A percentile compares a stretch with the other conserved stretches of the same genome.
phyloP scores from a whole-genome alignment of 2,329 filamentous ascomycete genomes.

The Aspergillus arachidicola region DNA sequence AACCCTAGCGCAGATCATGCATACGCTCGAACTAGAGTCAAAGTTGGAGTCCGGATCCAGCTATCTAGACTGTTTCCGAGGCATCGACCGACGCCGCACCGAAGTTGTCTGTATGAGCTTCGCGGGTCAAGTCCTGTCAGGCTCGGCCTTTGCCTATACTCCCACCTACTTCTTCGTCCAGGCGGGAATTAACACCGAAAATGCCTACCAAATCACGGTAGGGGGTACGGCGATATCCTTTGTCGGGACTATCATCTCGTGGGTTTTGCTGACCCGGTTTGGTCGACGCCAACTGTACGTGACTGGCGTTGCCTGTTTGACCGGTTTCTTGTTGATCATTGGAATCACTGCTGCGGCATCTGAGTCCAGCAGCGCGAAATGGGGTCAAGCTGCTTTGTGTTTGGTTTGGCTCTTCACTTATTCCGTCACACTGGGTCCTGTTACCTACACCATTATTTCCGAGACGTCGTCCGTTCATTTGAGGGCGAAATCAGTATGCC shows the following conservation, averaged over 20 bases:
- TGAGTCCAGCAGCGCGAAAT: conserved; percentile 28
- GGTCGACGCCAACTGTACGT: conserved; percentile 47
- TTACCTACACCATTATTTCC: conserved; percentile 55
- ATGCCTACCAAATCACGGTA: conserved; percentile 42
- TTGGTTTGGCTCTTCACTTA: conserved; percentile 58
- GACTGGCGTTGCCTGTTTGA: conserved; percentile 32
- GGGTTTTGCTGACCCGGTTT: conserved; percentile 44
- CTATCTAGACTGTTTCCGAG: conserved; percentile 36
- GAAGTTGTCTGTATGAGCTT: conserved; percentile 45
- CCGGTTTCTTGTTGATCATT: conserved; percentile 31
- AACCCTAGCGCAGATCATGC: conserved; percentile 40
- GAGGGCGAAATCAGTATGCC: conserved; percentile 57
- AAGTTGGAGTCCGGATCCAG: conserved; percentile 31
- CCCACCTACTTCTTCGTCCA: conserved; percentile 45
- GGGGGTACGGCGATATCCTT: conserved; percentile 55
- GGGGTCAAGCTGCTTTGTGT: conserved; percentile 46
- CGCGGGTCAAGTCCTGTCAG: conserved; percentile 40
- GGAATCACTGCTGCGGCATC: conserved; percentile 29
- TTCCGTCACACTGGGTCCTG: conserved; percentile 56
- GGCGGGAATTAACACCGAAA: conserved; percentile 37
- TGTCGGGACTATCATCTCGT: conserved; percentile 58
- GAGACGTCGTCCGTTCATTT: conserved; percentile 57
- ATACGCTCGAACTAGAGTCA: conserved; percentile 39
- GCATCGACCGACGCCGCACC: conserved; percentile 41
- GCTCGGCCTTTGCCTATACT: conserved; percentile 37